These are phyloP conservation scores for Suillus luteus DNA, from an alignment of 768 basidiomycete species.

Conservation along the genomic window DNA sequence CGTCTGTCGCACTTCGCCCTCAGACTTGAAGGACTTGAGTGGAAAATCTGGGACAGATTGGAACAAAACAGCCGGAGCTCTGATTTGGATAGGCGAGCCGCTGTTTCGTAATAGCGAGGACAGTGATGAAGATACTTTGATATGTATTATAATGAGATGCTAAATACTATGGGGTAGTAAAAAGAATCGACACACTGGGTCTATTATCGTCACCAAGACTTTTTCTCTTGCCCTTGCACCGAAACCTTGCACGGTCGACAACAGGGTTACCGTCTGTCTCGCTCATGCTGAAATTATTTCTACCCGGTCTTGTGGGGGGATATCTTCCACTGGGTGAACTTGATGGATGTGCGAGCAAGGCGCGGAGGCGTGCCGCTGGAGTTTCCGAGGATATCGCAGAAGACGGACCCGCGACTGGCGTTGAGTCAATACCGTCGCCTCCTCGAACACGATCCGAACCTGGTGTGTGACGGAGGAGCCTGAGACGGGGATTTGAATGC, in stretches of 20 bases:
- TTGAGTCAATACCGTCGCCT: constrained; percentile 14
- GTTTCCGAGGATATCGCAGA: constrained; percentile 39
- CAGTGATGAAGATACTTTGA: constrained; percentile 24
- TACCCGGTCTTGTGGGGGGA: constrained; percentile 33
- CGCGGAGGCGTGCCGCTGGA: constrained; percentile 63
- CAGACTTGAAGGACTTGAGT: not conserved
- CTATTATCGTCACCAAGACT: constrained; percentile 72
- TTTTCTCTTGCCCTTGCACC: constrained; percentile 50
- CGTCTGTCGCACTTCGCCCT: not conserved
- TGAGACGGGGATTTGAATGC: constrained; percentile 23
- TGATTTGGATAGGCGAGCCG: constrained; percentile 19
- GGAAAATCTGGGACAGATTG: constrained; percentile 6
- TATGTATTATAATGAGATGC: constrained; percentile 11
- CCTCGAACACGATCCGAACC: constrained; percentile 18
- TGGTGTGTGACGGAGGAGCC: constrained; percentile 22
- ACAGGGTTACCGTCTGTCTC: constrained; percentile 58
- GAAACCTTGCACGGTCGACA: constrained; percentile 41
- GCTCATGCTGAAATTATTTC: constrained; percentile 61
- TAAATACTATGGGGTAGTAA: constrained; percentile 13
- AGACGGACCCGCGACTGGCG: constrained; percentile 22
- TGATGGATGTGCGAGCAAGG: constrained; percentile 55
- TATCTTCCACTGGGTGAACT: constrained; percentile 36
- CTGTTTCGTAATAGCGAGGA: constrained; percentile 11
- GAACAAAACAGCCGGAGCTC: constrained; percentile 17
- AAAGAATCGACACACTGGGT: constrained; percentile 43